Conservation (phyloP, 2,329 filamentous ascomycete genomes). For the Fusarium hostae region DNA sequence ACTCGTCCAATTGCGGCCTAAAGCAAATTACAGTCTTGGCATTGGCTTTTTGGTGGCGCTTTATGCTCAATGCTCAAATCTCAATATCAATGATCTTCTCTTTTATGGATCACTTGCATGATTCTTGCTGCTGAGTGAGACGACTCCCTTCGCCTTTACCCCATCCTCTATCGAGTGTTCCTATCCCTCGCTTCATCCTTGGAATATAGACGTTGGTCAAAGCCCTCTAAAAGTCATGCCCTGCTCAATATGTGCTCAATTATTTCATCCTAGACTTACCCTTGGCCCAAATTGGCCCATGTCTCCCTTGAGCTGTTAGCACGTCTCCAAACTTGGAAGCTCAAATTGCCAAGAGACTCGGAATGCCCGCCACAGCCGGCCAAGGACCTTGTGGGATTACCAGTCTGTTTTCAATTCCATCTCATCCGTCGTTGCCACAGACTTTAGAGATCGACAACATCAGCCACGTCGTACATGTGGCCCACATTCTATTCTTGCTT, state of each 20-base stretch:
- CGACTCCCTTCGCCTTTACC: constrained; percentile 2
- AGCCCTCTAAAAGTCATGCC: neutral
- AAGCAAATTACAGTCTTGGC: constrained; percentile 40
- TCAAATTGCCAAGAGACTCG: constrained; percentile 15
- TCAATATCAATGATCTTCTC: constrained; percentile 6
- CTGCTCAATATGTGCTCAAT: constrained; percentile 23
- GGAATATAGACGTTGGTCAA: neutral
- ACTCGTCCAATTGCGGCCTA: constrained; percentile 34
- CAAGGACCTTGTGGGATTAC: constrained; percentile 11
- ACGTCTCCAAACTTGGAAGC: constrained; percentile 27
- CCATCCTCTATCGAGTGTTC: neutral
- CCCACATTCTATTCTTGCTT: constrained; percentile 37
- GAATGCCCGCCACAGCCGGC: constrained; percentile 14
- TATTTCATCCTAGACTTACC: constrained; percentile 10
- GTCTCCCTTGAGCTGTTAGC: constrained; percentile 8
- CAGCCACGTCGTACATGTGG: constrained; percentile 30
- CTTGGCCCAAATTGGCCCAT: constrained; percentile 1
- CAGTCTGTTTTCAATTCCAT: constrained; percentile 9
- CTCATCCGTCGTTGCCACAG: constrained; percentile 13
- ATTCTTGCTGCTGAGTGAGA: neutral
- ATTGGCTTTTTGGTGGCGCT: constrained; percentile 21
- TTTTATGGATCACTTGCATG: constrained; percentile 2
- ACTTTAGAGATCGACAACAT: constrained; percentile 21
- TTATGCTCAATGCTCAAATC: constrained; percentile 26
- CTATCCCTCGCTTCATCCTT: neutral